A percentile compares a stretch with the other conserved stretches of the same genome.
These are phyloP conservation scores for Pontederia crassipes DNA, from an alignment of 176 grass and related monocot genomes.

Conservation along the genomic window DNA sequence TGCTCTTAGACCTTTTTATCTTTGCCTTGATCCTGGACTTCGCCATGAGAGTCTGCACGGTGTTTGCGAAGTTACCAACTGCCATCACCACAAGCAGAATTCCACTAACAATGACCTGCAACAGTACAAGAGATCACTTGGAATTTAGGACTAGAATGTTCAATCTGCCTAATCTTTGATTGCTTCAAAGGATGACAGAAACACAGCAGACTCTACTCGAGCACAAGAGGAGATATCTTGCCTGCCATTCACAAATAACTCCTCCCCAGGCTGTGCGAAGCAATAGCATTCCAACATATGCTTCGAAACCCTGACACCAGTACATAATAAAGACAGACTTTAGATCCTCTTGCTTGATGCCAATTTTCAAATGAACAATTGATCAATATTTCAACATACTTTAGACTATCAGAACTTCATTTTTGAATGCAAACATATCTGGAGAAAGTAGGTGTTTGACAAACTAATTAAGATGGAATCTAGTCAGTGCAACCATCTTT, in stretches of 20 bases:
- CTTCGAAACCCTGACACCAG: constrained; percentile 76
- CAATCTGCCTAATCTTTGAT: no score
- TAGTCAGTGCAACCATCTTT: no score
- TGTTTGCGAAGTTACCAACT: constrained; percentile 77
- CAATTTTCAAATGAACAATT: background rate
- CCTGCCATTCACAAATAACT: constrained; percentile 80
- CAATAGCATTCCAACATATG: constrained; percentile 73
- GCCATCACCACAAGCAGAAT: constrained; percentile 86
- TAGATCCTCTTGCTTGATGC: no score
- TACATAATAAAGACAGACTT: background rate
- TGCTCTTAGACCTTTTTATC: constrained; percentile 69
- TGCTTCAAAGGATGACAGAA: no score
- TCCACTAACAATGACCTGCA: constrained; percentile 68
- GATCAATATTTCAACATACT: background rate
- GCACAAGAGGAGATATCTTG: constrained; percentile 15
- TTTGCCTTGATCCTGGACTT: constrained; percentile 85
- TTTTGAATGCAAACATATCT: no score
- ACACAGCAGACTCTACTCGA: no score
- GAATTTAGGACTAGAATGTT: no score
- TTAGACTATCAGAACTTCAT: constrained; percentile 5
- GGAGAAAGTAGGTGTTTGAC: no score
- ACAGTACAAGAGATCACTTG: no score
- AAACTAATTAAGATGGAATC: no score
- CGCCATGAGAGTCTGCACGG: constrained; percentile 66
- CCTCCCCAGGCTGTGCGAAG: constrained; percentile 59